phyloP scores from a whole-genome alignment of 352 stramenopile genomes.

The Pythium catenulatum region DNA sequence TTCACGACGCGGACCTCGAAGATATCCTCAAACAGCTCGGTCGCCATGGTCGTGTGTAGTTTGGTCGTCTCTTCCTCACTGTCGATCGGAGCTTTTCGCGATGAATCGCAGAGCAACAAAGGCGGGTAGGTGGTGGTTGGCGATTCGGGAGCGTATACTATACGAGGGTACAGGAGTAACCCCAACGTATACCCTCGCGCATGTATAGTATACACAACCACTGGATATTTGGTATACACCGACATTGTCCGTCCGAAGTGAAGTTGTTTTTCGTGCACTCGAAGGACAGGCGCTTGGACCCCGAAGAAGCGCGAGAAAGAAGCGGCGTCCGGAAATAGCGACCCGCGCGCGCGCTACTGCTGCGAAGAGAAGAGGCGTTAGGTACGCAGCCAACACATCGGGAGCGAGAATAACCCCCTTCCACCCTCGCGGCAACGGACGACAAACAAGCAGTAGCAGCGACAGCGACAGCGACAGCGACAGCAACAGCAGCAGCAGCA shows the following conservation, averaged over 20 bases:
- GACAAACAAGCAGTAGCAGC: too few species aligned
- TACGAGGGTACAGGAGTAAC: neutral
- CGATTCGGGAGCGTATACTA: neutral
- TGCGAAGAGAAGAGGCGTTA: neutral
- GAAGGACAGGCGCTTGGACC: neutral
- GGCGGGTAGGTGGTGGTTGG: too few species aligned
- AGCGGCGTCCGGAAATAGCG: slow-evolving; percentile 40
- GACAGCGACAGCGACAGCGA: too few species aligned
- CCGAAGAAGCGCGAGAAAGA: slow-evolving; percentile 26
- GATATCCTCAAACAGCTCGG: slow-evolving; percentile 98
- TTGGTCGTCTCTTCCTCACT: slow-evolving; percentile 10
- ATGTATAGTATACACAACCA: slow-evolving; percentile 11
- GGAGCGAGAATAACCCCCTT: neutral
- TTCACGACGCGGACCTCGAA: slow-evolving; percentile 98
- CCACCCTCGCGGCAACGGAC: too few species aligned
- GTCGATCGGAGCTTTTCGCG: neutral
- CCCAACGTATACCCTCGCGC: too few species aligned
- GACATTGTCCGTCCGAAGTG: neutral
- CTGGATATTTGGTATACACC: slow-evolving; percentile 48
- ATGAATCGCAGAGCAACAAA: too few species aligned
- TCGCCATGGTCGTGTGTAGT: slow-evolving; percentile 87
- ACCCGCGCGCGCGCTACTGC: neutral
- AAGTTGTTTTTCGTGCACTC: slow-evolving; percentile 48
- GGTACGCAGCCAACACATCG: too few species aligned
- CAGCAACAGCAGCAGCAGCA: neutral